phyloP scores from a whole-genome alignment of 345 rosid genomes.

The Salix suchowensis region DNA sequence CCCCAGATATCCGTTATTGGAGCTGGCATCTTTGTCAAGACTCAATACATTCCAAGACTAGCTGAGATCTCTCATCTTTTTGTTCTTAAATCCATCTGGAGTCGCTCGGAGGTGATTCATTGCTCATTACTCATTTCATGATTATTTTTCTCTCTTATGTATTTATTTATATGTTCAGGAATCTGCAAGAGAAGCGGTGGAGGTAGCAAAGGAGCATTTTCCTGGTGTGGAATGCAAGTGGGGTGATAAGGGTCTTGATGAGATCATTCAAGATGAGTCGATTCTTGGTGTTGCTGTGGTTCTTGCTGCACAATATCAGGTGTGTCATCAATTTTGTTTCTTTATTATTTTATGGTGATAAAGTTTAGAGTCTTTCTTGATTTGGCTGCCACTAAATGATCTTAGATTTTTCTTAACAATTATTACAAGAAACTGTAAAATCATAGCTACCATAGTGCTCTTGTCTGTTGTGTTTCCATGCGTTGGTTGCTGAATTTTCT shows the following conservation, averaged over 20 bases:
- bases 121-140: not conserved
- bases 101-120: conserved; percentile 64
- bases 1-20: conserved; percentile 77
- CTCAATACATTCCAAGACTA: conserved; percentile 77
- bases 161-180: conserved; percentile 36
- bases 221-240: conserved; percentile 71
- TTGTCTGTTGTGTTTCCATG: not conserved
- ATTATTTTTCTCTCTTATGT: not conserved
- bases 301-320: conserved; percentile 89
- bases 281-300: conserved; percentile 85
- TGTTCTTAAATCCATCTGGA: conserved; percentile 68
- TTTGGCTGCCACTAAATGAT: no score
- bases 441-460: not conserved
- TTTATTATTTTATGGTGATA: no score
- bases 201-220: conserved; percentile 70
- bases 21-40: conserved; percentile 88
- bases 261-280: conserved; percentile 59
- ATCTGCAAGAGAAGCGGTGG: conserved; percentile 74
- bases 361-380: no score
- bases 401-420: no score
- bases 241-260: conserved; percentile 79
- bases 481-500: not conserved
- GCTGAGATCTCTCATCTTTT: conserved; percentile 82
- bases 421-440: no score
- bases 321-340: conserved; percentile 10